Evolutionary conservation across 163 green algal species (phyloP).

Genomic region (Coccomyxa subellipsoidea): DNA sequence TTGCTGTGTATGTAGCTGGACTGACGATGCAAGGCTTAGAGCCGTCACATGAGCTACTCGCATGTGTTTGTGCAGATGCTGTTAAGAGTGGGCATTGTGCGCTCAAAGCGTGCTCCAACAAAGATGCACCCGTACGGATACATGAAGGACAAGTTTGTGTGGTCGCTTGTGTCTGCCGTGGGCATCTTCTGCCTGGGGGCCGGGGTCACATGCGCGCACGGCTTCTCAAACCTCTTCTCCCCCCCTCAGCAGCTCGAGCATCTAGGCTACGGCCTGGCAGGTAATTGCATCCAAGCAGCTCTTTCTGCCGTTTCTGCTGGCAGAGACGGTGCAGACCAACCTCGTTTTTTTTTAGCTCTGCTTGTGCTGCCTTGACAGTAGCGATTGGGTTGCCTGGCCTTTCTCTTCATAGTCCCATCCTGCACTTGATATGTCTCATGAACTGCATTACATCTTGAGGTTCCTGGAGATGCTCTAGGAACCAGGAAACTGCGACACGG

Average conservation of each 20-base stretch:
- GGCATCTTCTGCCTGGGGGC: conserved; percentile 93
- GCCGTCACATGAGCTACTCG: not conserved
- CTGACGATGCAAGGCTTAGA: too few species aligned
- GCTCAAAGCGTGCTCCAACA: conserved; percentile 63
- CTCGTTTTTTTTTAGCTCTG: too few species aligned
- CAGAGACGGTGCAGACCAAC: too few species aligned
- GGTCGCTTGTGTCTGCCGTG: conserved; percentile 85
- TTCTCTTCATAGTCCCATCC: too few species aligned
- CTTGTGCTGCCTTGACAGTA: too few species aligned
- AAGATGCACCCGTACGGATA: conserved; percentile 86
- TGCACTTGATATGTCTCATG: too few species aligned
- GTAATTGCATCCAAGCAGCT: not conserved
- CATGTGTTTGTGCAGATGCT: conserved; percentile 63
- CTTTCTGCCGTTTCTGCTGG: too few species aligned
- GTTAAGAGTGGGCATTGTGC: conserved; percentile 76
- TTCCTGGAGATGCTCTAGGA: too few species aligned
- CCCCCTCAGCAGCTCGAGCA: conserved; percentile 21
- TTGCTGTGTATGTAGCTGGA: too few species aligned
- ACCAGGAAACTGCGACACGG: too few species aligned
- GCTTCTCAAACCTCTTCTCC: conserved; percentile 61
- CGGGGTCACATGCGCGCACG: conserved; percentile 82
- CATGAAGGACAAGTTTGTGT: conserved; percentile 89
- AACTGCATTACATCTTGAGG: too few species aligned
- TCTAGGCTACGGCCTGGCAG: conserved; percentile 17
- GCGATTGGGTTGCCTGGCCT: too few species aligned